Conservation (phyloP, 768 basidiomycete species). For the Rhodotorula taiwanensis region DNA sequence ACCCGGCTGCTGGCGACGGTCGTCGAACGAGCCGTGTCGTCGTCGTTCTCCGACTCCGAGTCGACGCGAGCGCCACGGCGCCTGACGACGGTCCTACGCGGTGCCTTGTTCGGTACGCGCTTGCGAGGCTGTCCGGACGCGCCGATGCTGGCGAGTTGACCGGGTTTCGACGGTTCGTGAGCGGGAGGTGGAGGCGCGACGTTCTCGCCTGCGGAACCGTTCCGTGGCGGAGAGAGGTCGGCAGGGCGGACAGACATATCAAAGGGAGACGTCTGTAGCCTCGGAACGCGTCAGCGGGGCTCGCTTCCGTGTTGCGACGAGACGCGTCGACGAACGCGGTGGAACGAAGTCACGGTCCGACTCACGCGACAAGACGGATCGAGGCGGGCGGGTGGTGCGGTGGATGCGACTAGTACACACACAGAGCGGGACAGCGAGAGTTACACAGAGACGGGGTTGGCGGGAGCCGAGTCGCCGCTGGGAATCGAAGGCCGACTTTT, state of each 20-base stretch:
- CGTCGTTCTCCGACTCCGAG: constrained; percentile 12
- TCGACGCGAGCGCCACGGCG: constrained; percentile 15
- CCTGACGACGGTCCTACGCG: background rate
- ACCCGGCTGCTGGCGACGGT: too few relatives aligned
- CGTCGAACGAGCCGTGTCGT: background rate
- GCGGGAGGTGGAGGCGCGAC: background rate
- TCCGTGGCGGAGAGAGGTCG: background rate
- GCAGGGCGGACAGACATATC: background rate
- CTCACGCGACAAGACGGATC: background rate
- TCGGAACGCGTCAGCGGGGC: background rate
- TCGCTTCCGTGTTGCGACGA: too few relatives aligned
- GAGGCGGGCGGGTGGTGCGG: background rate
- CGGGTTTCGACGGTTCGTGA: too few relatives aligned
- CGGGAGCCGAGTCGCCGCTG: too few relatives aligned
- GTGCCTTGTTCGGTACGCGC: background rate
- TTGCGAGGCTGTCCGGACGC: background rate
- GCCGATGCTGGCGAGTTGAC: background rate
- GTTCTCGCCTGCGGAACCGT: background rate
- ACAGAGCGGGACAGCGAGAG: background rate
- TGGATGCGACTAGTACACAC: background rate
- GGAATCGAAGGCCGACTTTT: too few relatives aligned
- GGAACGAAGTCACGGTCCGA: background rate
- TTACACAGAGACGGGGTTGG: too few relatives aligned
- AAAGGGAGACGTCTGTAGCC: background rate
- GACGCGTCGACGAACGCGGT: background rate